phyloP scores from a whole-genome alignment of 768 basidiomycete genomes.

The Rhodosporidiobolus sp. region DNA sequence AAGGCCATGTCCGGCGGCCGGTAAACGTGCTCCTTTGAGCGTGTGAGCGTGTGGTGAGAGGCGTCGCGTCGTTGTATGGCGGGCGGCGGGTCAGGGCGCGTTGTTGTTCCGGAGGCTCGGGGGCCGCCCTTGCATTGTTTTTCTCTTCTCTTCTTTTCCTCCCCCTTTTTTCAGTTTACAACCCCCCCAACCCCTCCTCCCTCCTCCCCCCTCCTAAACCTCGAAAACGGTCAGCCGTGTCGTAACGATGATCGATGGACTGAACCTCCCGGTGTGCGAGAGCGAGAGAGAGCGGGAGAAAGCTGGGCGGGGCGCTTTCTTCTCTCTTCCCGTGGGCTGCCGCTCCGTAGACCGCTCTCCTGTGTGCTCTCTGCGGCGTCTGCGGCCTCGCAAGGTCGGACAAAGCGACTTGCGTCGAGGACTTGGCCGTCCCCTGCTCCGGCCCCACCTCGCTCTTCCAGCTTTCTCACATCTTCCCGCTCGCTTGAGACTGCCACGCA shows the following conservation, averaged over 20 bases:
- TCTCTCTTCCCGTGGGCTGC: not conserved
- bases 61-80: not conserved
- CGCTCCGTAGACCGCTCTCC: too few species aligned
- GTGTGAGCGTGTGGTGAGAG: too few species aligned
- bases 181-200: not conserved
- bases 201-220: not conserved
- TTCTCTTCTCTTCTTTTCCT: not conserved
- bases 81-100: not conserved
- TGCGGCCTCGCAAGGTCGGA: too few species aligned
- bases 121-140: not conserved
- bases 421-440: too few species aligned
- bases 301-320: not conserved
- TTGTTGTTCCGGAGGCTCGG: not conserved
- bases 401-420: too few species aligned
- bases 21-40: not conserved
- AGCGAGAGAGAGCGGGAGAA: not conserved
- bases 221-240: slow-evolving; percentile 1
- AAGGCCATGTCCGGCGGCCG: slow-evolving; percentile 57
- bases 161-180: not conserved
- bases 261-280: not conserved
- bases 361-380: too few species aligned
- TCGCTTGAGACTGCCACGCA: too few species aligned
- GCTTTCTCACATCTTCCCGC: too few species aligned
- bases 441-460: too few species aligned
- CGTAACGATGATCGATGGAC: slow-evolving; percentile 13